A percentile compares a stretch with the other conserved stretches of the same genome.
phyloP scores from a whole-genome alignment of 169 alveolate species.

The Blepharisma undulans region DNA sequence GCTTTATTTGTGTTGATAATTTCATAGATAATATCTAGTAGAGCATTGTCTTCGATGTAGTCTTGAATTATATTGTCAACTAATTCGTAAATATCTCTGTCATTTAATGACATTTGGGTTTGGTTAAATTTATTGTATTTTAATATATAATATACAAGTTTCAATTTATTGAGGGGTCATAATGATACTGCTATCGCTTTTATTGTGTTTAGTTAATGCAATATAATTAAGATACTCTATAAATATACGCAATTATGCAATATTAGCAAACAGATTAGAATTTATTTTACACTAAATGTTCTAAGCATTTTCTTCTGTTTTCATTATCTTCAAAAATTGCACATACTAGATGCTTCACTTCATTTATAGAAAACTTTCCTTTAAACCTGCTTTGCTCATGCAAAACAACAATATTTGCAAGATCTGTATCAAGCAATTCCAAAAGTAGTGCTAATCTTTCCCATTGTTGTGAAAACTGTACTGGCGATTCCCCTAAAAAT shows the following conservation, averaged over 20 bases:
- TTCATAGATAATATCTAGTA: background rate
- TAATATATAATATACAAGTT: too few relatives aligned
- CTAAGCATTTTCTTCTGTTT: background rate
- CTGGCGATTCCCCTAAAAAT: background rate
- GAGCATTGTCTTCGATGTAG: conserved; percentile 1
- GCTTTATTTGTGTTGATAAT: background rate
- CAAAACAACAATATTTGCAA: background rate
- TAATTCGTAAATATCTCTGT: background rate
- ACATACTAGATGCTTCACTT: background rate
- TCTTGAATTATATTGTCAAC: background rate
- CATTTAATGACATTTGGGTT: background rate
- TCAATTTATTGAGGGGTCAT: too few relatives aligned
- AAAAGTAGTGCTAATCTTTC: background rate
- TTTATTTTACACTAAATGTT: background rate
- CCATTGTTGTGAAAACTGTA: background rate
- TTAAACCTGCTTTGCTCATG: background rate
- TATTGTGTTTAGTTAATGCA: too few relatives aligned
- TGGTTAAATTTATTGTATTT: too few relatives aligned
- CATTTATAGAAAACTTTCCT: background rate
- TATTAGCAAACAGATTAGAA: background rate
- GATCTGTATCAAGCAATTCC: background rate
- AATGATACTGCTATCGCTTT: too few relatives aligned
- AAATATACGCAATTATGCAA: background rate
- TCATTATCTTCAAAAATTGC: background rate
- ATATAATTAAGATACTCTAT: too few relatives aligned